phyloP scores from a whole-genome alignment of 306 rosid species.

The Trifolium subterraneum region DNA sequence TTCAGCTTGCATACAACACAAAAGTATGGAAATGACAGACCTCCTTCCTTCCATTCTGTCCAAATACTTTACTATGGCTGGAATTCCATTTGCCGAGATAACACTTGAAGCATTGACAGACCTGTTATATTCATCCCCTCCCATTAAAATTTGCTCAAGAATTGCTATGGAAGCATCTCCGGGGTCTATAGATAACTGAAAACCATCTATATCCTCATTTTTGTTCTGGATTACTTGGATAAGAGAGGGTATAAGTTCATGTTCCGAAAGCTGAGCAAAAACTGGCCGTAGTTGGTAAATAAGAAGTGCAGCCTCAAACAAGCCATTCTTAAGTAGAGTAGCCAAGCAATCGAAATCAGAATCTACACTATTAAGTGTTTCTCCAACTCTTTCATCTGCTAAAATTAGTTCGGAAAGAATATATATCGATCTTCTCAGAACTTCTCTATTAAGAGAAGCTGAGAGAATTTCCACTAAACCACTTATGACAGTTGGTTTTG shows the following conservation, averaged over 20 bases:
- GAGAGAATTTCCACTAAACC: constrained; percentile 86
- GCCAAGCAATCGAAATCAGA: constrained; percentile 90
- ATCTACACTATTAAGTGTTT: constrained; percentile 76
- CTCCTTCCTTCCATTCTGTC: constrained; percentile 67
- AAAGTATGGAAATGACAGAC: constrained; percentile 70
- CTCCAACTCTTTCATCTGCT: constrained; percentile 71
- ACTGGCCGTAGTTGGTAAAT: constrained; percentile 78
- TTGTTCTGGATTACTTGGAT: constrained; percentile 60
- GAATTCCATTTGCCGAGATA: constrained; percentile 77
- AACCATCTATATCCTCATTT: constrained; percentile 60
- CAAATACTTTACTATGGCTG: constrained; percentile 64
- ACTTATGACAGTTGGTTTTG: constrained; percentile 70
- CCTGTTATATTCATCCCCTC: constrained; percentile 82
- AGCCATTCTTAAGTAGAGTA: constrained; percentile 74
- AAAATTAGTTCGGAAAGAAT: constrained; percentile 75
- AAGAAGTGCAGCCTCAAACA: constrained; percentile 82
- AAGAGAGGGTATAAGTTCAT: constrained; percentile 76
- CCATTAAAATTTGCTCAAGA: constrained; percentile 74
- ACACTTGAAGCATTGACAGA: constrained; percentile 70
- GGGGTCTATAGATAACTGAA: constrained; percentile 71
- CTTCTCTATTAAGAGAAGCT: constrained; percentile 71
- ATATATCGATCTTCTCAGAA: constrained; percentile 71
- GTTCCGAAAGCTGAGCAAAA: constrained; percentile 67
- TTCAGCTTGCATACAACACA: constrained; percentile 87
- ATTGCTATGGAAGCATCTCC: constrained; percentile 73